Base-by-base conservation (phyloP, 345 rosid species). In the Hibiscus tridactylites region DNA sequence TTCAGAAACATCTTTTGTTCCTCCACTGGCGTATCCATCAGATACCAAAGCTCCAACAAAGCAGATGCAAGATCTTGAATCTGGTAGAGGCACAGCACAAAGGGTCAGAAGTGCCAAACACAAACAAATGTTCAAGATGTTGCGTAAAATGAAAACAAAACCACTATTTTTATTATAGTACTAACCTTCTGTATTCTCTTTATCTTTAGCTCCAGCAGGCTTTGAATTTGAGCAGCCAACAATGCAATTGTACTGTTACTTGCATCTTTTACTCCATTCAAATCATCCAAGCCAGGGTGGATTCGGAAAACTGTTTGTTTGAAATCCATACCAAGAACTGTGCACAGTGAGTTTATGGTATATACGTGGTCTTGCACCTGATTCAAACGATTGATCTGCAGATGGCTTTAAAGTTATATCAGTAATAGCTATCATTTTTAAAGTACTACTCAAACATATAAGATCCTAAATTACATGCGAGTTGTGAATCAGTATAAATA, bases 41-140 rank as follows among this genome's bases (percentile, higher is more conserved):
- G 81, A 78, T 83, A 73, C 97, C 97, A 89, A 2, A 91, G 87
- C 81, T 89, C 91, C 85, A 87, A 57, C 70, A 89, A 66, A 5
- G 82, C 66, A 57, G 85, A 74, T 61, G 90, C 91, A 71, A 88
- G 87, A 71, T 81, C 81, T 88, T 82, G 86, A 82, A 86, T 80
- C 90, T 86, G 78, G 9, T 72, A 70, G 33, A 63, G 49, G 33
- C 68, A 42, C 52, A 26, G 33, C 5, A n/a, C 9, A 12, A 60
- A 31, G 54, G 47, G 73, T 77, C 74, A 75, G 70, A 71, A 74
- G 54, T 60, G 39, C 37, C 53, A 56, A 70, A 47, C 71, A 56
- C 33, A 54, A 56, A 56, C 37, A 60, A 61, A 9, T 4, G 15
- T 57, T 26, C 24, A 28, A 49, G 13, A 39, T 3, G 15, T 49